Conservation (phyloP, 2,329 filamentous ascomycete genomes). For the Penicillium sp. region DNA sequence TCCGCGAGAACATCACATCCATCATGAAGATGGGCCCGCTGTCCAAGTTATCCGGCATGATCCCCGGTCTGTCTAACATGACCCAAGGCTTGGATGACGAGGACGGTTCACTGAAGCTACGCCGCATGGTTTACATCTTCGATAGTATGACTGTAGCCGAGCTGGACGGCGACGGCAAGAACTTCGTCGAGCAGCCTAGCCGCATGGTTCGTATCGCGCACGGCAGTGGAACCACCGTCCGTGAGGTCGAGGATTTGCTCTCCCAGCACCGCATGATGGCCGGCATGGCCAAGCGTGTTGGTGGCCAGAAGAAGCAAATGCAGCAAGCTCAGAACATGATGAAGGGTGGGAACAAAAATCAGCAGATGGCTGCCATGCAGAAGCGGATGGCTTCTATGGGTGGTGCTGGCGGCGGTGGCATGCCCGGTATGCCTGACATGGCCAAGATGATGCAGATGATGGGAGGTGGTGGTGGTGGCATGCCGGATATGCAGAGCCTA, state of each 20-base stretch:
- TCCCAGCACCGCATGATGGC: slow-evolving; percentile 99
- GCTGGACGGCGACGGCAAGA: slow-evolving; percentile 87
- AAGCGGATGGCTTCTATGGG: slow-evolving; percentile 91
- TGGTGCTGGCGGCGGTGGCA: slow-evolving; percentile 51
- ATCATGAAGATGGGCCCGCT: slow-evolving; percentile 99
- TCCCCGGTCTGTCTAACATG: slow-evolving; percentile 84
- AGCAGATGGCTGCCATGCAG: slow-evolving; percentile 95
- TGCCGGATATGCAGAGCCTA: slow-evolving; percentile 68
- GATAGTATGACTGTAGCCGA: slow-evolving; percentile 97
- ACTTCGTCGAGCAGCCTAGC: slow-evolving; percentile 83
- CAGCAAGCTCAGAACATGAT: slow-evolving; percentile 84
- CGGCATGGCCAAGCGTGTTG: slow-evolving; percentile 98
- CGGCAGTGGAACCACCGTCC: slow-evolving; percentile 81
- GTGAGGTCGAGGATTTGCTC: slow-evolving; percentile 91
- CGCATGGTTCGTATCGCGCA: slow-evolving; percentile 85
- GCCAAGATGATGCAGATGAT: slow-evolving; percentile 98
- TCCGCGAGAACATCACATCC: slow-evolving; percentile 89
- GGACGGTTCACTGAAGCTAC: slow-evolving; percentile 83
- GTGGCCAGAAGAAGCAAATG: slow-evolving; percentile 96
- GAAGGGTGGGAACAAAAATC: slow-evolving; percentile 80
- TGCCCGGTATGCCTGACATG: slow-evolving; percentile 66
- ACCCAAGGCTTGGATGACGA: slow-evolving; percentile 97
- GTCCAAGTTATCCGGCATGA: slow-evolving; percentile 97
- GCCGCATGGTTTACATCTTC: slow-evolving; percentile 98
- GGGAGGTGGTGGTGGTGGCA: slow-evolving; percentile 59